Evolutionary conservation across 2,329 filamentous ascomycete genomes (phyloP), one percentile per base, ranked within the genome.

Genomic region (Chalara sp.): DNA sequence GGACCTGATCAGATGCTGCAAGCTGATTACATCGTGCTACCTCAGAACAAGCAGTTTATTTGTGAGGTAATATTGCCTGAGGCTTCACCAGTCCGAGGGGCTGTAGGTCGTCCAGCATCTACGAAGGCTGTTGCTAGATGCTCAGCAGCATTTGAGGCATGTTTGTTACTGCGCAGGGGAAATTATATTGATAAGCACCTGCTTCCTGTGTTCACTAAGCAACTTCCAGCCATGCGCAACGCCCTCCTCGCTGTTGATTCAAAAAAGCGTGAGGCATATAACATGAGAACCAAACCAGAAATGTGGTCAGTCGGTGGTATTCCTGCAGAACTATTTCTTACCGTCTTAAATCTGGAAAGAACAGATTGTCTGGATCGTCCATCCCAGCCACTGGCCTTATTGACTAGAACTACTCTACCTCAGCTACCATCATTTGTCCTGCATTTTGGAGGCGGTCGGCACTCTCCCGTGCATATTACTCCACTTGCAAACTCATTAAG

Each of bases 111-210:
- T 6, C 70, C 80, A 0, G 80, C 84, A 50, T 65, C 73, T 6
- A 87, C 77, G 51, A 97, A 96, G 67, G 76, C 83, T 32, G 70
- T 86, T 13, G 92, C 93, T 5, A 95, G 93, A 66, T 89, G 88
- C 57, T 89, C 91, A 0, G 92, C 91, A 3, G 92, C 93, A 0
- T 97, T 92, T 64, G 81, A 90, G 61, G 81, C 86, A 47, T 96
- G 91, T 62, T 65, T 89, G 1, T 65, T 81, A 54, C 74, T 99
- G 12, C 74, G 84, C 45, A 74, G 80, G n/a, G 76, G 78, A 48
- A 78, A 79, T 2, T 81, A 85, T 53, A 73, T 99, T 5, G 81
- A 96, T 62, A 76, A 83, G 1, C 73, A 89, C 63, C 74, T 97
- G 2, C 78, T 88, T 50, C 88, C 93, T 0, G 79, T 78, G 0